These are phyloP conservation scores for Aspergillus sergii DNA, from an alignment of 2,329 filamentous ascomycete species.

Conservation along the genomic window DNA sequence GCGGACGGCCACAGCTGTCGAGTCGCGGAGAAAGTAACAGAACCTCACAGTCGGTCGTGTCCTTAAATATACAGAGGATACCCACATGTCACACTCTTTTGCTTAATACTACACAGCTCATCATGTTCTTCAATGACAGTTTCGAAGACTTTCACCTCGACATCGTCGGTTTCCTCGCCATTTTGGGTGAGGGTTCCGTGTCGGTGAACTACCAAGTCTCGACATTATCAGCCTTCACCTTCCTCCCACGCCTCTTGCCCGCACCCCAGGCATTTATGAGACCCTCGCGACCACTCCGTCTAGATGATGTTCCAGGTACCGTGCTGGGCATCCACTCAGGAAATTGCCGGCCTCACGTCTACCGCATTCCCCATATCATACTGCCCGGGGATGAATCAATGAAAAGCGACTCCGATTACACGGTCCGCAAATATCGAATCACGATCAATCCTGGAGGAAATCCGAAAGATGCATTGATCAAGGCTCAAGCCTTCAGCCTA, in stretches of 20 bases:
- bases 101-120: background rate
- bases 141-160: slow-evolving; percentile 46
- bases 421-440: slow-evolving; percentile 42
- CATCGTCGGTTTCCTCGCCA: slow-evolving; percentile 64
- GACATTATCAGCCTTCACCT: slow-evolving; percentile 60
- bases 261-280: slow-evolving; percentile 66
- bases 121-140: slow-evolving; percentile 4
- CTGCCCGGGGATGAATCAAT: slow-evolving; percentile 22
- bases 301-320: slow-evolving; percentile 58
- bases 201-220: slow-evolving; percentile 61
- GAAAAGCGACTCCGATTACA: slow-evolving; percentile 59
- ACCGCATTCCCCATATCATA: slow-evolving; percentile 9
- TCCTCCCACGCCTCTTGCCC: slow-evolving; percentile 63
- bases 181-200: slow-evolving; percentile 64
- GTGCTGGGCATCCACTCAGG: slow-evolving; percentile 64
- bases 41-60: background rate
- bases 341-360: slow-evolving; percentile 29
- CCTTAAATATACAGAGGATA: background rate
- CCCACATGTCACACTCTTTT: background rate
- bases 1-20: background rate
- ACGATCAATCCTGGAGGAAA: background rate
- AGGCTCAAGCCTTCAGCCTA: background rate
- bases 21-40: background rate
- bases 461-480: background rate
- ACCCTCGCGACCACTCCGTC: slow-evolving; percentile 56